phyloP scores from a whole-genome alignment of 2,329 filamentous ascomycete genomes.

The Pseudopithomyces maydicus region DNA sequence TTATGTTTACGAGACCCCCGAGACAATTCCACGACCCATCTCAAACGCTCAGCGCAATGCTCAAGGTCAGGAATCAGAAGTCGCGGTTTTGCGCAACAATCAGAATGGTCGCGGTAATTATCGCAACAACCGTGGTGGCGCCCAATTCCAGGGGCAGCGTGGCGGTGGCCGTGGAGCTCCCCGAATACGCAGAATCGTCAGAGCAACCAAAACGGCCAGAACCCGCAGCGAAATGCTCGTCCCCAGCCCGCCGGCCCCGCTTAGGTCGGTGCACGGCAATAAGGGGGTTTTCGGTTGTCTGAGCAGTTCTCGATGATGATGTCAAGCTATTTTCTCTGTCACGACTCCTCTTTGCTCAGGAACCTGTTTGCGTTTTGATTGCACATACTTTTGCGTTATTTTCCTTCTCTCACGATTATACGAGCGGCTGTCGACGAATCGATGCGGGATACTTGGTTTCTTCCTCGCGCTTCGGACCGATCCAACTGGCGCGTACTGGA shows the following conservation, averaged over 20 bases:
- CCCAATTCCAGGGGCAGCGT: constrained; percentile 32
- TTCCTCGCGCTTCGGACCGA: constrained; percentile 39
- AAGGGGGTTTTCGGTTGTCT: constrained; percentile 24
- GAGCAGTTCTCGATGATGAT: constrained; percentile 40
- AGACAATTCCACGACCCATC: constrained; percentile 87
- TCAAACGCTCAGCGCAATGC: constrained; percentile 53
- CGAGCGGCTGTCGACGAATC: constrained; percentile 38
- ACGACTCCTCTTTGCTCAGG: constrained; percentile 38
- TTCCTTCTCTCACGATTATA: constrained; percentile 34
- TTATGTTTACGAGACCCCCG: constrained; percentile 96
- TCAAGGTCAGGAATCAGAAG: constrained; percentile 28
- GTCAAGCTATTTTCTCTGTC: constrained; percentile 24
- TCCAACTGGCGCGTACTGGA: constrained; percentile 38
- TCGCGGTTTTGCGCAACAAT: constrained; percentile 18
- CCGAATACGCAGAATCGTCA: constrained; percentile 36
- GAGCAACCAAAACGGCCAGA: constrained; percentile 44
- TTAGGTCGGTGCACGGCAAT: constrained; percentile 24
- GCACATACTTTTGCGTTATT: constrained; percentile 34
- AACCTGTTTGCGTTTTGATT: constrained; percentile 26
- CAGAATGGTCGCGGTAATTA: constrained; percentile 29
- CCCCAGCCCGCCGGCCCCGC: constrained; percentile 39
- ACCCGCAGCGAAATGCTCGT: constrained; percentile 40
- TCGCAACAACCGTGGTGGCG: constrained; percentile 38
- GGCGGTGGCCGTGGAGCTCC: constrained; percentile 17
- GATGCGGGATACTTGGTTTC: constrained; percentile 42